Base-by-base conservation (phyloP, 2,329 filamentous ascomycete species). In the Fusarium pseudonygamai region DNA sequence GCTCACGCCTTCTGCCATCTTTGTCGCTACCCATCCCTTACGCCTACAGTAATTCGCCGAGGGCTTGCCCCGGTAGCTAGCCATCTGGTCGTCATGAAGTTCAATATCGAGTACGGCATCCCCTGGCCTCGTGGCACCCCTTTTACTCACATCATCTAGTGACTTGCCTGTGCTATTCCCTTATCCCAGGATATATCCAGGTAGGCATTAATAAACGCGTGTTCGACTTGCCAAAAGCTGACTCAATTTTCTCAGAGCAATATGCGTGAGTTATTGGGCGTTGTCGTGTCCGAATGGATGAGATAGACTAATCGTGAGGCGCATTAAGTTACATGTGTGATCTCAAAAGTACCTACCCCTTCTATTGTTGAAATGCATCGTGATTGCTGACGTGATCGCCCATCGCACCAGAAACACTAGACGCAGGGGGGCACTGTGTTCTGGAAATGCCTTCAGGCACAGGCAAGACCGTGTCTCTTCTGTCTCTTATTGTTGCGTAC, bases 361-460 rank as follows among this genome's bases (percentile, higher is more conserved):
- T 34, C 37, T 42, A 24, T 24, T 28, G 49, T 40, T 18, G 39
- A 26, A 30, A 50, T 28, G 28, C 22, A 45, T 46, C 16, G 12
- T 28, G 30, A 26, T 50, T n/a, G 15, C 71, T 73, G 50, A 73
- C 43, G 26, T 18, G 26, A n/a, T 34, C 20, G 26, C 34, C 45
- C 43, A 34, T 52, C 7, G 13, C 11, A 15, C 46, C 49, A 89
- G 87, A 86, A 76, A 98, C 96, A 26, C 92, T 99, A 79, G 96
- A 99, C 87, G 93, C 92, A 26, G 94, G 94, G 59, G 97, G 96
- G 69, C 95, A 99, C 84, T 98, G 95, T 82, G 96, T 99, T 28
- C 85, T 99, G 77, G 96, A 99, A 85, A 99, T 99, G 96, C 96
- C 96, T 83, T 99, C 96, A 67, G 96, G 96, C 47, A 99, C 96